Base-by-base conservation (phyloP, 192 early-diverging fungal species). In the Coemansia sp. region DNA sequence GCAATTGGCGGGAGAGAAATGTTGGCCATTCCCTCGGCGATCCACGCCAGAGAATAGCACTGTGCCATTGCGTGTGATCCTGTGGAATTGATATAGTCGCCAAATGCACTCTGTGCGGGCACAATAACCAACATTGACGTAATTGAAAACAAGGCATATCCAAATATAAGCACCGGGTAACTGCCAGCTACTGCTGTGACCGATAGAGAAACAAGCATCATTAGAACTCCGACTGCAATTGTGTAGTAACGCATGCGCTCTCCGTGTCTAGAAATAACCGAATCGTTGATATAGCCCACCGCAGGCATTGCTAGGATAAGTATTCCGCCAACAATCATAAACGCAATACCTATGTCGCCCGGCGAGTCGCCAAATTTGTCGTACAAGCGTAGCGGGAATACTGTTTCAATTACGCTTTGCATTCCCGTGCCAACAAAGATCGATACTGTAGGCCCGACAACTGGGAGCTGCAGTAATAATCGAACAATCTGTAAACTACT, bases 41-140 rank as follows among this genome's bases (percentile, higher is more conserved):
- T 65, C 76, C 76, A 78, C 18, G 76, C 76, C 38, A 84, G 43
- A 16, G 81, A 84, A 54, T 78, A 84, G 73, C 76, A 76, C 71
- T 84, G 81, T 0, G 81, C 81, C 81, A 84, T 84, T 36, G 76
- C 81, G 2, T 67, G 62, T 27, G 76, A 71, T 12, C 72, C 71
- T 3, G 81, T 66, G 0, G 76, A 36, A 62, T 84, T 84, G 40
- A 84, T 79, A 59, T 76, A 84, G 29, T 84, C 81, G 11, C 81
- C 81, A 73, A 84, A 84, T 5, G 81, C 77, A 51, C 81, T 84
- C 55, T 84, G 81, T n/a, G 81, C 76, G 5, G 81, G 81, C 52
- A 84, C 76, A 52, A 76, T 65, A 7, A 72, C 77, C 34, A 78
- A 52, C 81, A 84, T 84, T 1, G 76, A 66, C n/a, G 71, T 73